phyloP scores from a whole-genome alignment of 495 filamentous ascomycete genomes.

The Evernia prunastri region DNA sequence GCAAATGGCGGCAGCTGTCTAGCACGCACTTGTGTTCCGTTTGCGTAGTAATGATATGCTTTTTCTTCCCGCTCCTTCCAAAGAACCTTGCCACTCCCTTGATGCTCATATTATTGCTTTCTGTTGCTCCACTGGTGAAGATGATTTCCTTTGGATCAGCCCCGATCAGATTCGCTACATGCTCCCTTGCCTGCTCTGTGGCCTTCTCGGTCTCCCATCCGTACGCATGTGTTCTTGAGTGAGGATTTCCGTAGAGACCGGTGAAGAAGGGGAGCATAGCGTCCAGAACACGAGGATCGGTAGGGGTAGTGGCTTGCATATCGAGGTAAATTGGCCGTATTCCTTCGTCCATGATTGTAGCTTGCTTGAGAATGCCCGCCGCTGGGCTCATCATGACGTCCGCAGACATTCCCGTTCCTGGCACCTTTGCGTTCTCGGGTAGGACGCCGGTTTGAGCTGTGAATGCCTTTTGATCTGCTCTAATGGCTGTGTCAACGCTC shows the following conservation, averaged over 20 bases:
- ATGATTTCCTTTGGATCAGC: conserved; percentile 97
- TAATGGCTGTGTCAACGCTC: conserved; percentile 72
- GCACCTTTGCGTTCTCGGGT: conserved; percentile 47
- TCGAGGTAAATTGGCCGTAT: conserved; percentile 94
- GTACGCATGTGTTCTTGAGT: conserved; percentile 96
- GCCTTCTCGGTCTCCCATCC: conserved; percentile 97
- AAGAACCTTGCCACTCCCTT: conserved; percentile 97
- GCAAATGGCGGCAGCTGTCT: conserved; percentile 91
- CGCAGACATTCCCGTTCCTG: conserved; percentile 51
- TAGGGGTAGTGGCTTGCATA: conserved; percentile 97
- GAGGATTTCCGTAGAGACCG: conserved; percentile 92
- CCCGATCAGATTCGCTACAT: conserved; percentile 82
- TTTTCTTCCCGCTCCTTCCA: conserved; percentile 87
- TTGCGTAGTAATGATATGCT: conserved; percentile 93
- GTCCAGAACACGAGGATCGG: conserved; percentile 89
- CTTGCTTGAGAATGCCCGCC: conserved; percentile 85
- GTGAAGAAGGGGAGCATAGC: conserved; percentile 95
- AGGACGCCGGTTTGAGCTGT: conserved; percentile 61
- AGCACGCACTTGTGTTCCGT: conserved; percentile 99
- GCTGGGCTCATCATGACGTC: conserved; percentile 73
- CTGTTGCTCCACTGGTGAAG: conserved; percentile 95
- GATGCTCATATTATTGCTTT: conserved; percentile 99
- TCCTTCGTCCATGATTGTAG: conserved; percentile 88
- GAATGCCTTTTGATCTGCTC: conserved; percentile 75
- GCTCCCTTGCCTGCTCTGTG: conserved; percentile 73